phyloP scores from a whole-genome alignment of 805 yeast species.

The Debaryomyces hansenii region DNA sequence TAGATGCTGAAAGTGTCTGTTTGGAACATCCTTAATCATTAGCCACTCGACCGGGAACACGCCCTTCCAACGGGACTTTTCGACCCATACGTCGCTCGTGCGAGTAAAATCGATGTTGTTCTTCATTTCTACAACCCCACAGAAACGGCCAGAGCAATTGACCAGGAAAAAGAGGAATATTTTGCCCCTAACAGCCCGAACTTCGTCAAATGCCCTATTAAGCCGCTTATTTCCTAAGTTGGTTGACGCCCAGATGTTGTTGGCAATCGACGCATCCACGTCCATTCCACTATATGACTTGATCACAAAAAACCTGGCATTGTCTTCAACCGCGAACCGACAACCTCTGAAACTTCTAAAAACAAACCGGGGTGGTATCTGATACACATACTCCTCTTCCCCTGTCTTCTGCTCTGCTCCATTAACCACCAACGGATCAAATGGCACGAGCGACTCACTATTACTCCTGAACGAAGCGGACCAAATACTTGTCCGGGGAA shows the following conservation, averaged over 20 bases:
- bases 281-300: slow-evolving; percentile 53
- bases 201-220: slow-evolving; percentile 39
- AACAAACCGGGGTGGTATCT: neutral
- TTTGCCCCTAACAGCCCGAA: slow-evolving; percentile 22
- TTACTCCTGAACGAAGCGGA: slow-evolving; percentile 9
- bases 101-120: slow-evolving; percentile 32
- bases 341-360: slow-evolving; percentile 9
- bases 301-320: slow-evolving; percentile 47
- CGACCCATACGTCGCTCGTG: slow-evolving; percentile 47
- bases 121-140: slow-evolving; percentile 59
- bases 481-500: slow-evolving; percentile 19
- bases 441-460: neutral
- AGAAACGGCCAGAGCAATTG: slow-evolving; percentile 56
- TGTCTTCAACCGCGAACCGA: slow-evolving; percentile 15
- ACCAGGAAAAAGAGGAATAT: slow-evolving; percentile 58
- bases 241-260: slow-evolving; percentile 61
- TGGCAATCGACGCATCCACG: slow-evolving; percentile 47
- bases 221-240: slow-evolving; percentile 55
- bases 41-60: slow-evolving; percentile 57
- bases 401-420: neutral
- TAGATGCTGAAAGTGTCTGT: slow-evolving; percentile 46
- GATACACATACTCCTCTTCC: neutral
- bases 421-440: neutral
- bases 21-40: slow-evolving; percentile 50
- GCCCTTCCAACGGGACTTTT: slow-evolving; percentile 50